Conservation (phyloP, 2,329 filamentous ascomycete genomes). For the Cryphonectria carpinicola region DNA sequence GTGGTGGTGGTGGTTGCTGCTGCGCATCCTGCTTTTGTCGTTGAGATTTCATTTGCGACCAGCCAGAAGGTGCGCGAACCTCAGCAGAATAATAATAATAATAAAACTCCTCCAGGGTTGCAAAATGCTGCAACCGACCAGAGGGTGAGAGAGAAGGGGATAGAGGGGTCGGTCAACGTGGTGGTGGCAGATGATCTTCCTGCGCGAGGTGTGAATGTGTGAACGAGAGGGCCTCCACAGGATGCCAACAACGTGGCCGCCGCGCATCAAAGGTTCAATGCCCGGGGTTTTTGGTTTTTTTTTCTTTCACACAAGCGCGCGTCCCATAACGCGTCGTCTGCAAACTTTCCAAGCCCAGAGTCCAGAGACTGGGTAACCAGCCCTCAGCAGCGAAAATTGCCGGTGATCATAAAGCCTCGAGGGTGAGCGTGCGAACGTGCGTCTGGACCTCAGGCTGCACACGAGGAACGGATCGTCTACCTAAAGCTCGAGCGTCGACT, state of each 20-base stretch:
- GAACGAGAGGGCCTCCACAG: not conserved
- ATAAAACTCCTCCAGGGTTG: not conserved
- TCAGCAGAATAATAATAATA: not conserved
- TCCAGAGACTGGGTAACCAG: not conserved
- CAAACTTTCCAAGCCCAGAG: not conserved
- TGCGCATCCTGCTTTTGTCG: not conserved
- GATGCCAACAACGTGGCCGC: not conserved
- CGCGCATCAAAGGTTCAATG: slow-evolving; percentile 3
- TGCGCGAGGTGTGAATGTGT: not conserved
- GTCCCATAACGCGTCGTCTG: not conserved
- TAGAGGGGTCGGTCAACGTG: not conserved
- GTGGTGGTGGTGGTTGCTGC: not conserved
- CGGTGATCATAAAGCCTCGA: not conserved
- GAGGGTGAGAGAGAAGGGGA: not conserved
- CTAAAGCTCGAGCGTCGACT: slow-evolving; percentile 1
- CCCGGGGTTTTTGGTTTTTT: too few relatives aligned
- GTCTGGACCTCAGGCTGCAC: slow-evolving; percentile 7
- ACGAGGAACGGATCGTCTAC: not conserved
- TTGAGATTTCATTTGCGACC: not conserved
- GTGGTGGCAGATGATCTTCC: not conserved
- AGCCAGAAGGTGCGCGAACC: not conserved
- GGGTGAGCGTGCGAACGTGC: not conserved
- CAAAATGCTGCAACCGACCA: not conserved
- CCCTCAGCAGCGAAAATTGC: not conserved
- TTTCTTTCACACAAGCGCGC: not conserved